phyloP scores from a whole-genome alignment of 257 asterid species.

The Ilex aquifolium region DNA sequence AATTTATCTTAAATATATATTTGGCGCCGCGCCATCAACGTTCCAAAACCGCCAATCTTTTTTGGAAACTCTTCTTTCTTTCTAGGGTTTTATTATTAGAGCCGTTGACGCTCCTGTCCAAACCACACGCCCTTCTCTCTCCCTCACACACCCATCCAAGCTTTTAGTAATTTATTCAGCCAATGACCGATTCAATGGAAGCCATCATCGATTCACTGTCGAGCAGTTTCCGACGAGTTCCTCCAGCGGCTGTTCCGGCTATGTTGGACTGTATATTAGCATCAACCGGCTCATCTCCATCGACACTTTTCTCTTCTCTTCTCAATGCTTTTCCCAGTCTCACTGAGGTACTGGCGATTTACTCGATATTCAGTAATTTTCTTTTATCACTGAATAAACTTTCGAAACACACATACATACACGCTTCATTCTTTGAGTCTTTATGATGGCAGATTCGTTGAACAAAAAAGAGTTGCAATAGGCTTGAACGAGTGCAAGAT shows the following conservation, averaged over 20 bases:
- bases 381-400: background rate
- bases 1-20: too few relatives aligned
- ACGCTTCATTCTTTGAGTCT: background rate
- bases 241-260: constrained; percentile 65
- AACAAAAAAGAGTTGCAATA: background rate
- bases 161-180: too few relatives aligned
- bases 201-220: constrained; percentile 42
- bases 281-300: constrained; percentile 54
- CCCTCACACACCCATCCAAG: too few relatives aligned
- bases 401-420: background rate
- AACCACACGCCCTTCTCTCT: too few relatives aligned
- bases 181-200: constrained; percentile 27
- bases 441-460: background rate
- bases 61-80: too few relatives aligned
- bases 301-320: constrained; percentile 46
- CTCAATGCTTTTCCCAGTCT: constrained; percentile 48
- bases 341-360: constrained; percentile 35
- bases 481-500: background rate
- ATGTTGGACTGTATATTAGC: constrained; percentile 72
- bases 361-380: background rate
- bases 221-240: constrained; percentile 66
- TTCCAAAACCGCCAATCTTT: too few relatives aligned
- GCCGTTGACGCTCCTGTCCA: too few relatives aligned
- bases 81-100: too few relatives aligned
- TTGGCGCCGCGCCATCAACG: too few relatives aligned